phyloP scores from a whole-genome alignment of 768 basidiomycete genomes.

The Lentinula sp. region DNA sequence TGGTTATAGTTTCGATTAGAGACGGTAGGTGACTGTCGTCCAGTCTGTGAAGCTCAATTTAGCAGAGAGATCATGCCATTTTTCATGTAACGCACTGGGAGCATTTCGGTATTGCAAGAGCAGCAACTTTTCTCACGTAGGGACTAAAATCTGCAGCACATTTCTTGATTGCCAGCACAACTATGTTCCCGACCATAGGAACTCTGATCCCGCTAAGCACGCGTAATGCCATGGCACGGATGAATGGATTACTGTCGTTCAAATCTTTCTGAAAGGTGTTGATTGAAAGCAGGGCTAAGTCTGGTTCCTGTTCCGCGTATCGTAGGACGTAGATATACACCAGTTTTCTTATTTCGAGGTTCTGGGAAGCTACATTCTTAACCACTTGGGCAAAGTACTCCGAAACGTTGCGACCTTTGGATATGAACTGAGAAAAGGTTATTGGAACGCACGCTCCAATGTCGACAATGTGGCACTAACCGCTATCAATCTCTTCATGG shows the following conservation, averaged over 20 bases:
- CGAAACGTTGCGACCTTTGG: slow-evolving; percentile 86
- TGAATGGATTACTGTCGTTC: slow-evolving; percentile 85
- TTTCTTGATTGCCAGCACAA: slow-evolving; percentile 86
- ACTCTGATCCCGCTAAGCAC: slow-evolving; percentile 91
- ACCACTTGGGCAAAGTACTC: slow-evolving; percentile 96
- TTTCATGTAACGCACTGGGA: slow-evolving; percentile 42
- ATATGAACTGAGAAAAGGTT: slow-evolving; percentile 63
- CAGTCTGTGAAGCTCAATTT: slow-evolving; percentile 40
- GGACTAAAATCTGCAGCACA: slow-evolving; percentile 89
- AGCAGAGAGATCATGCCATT: not conserved
- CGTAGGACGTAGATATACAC: slow-evolving; percentile 97
- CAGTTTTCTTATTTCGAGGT: slow-evolving; percentile 92
- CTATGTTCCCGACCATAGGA: slow-evolving; percentile 79
- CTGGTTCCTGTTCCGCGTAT: slow-evolving; percentile 90
- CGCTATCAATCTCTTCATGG: slow-evolving; percentile 91
- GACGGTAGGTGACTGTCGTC: slow-evolving; percentile 67
- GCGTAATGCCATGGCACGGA: slow-evolving; percentile 92
- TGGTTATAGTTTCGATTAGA: slow-evolving; percentile 62
- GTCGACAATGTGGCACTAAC: slow-evolving; percentile 39
- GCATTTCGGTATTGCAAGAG: slow-evolving; percentile 83
- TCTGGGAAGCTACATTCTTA: slow-evolving; percentile 90
- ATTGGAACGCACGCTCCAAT: not conserved
- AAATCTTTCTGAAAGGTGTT: slow-evolving; percentile 99
- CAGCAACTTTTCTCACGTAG: slow-evolving; percentile 91
- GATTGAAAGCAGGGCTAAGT: slow-evolving; percentile 91